phyloP scores from a whole-genome alignment of 805 yeast species.

The Nakazawaea molendinolei region DNA sequence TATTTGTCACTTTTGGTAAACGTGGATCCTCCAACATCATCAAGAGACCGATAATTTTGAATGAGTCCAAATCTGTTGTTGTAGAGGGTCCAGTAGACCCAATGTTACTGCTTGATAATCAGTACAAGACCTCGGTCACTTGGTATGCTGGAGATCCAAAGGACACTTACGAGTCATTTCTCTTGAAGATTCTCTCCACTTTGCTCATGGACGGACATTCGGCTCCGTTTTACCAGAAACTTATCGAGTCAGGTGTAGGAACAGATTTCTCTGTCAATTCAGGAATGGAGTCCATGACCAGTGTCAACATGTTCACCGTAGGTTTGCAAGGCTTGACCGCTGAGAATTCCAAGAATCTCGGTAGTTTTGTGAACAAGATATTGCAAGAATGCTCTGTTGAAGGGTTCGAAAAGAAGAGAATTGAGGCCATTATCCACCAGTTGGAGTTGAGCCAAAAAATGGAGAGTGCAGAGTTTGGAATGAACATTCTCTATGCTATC shows the following conservation, averaged over 20 bases:
- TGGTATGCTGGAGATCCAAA: constrained; percentile 80
- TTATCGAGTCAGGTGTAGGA: constrained; percentile 81
- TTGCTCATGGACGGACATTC: constrained; percentile 87
- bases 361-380: constrained; percentile 37
- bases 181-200: constrained; percentile 62
- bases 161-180: constrained; percentile 62
- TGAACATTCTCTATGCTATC: constrained; percentile 63
- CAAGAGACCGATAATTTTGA: constrained; percentile 42
- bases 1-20: constrained; percentile 47
- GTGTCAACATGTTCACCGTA: constrained; percentile 68
- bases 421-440: constrained; percentile 87
- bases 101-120: constrained; percentile 56
- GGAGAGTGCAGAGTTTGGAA: constrained; percentile 86
- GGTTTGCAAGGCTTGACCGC: constrained; percentile 73
- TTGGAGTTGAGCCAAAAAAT: constrained; percentile 77
- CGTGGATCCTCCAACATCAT: constrained; percentile 26
- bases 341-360: constrained; percentile 42
- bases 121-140: constrained; percentile 75
- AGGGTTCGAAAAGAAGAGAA: constrained; percentile 49
- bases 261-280: constrained; percentile 83
- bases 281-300: constrained; percentile 80
- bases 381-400: constrained; percentile 34
- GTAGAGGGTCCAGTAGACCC: constrained; percentile 81
- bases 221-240: constrained; percentile 79
- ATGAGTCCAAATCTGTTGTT: constrained; percentile 25